Evolutionary conservation across 345 rosid genomes (phyloP).

Genomic region (Iberis pinnata): DNA sequence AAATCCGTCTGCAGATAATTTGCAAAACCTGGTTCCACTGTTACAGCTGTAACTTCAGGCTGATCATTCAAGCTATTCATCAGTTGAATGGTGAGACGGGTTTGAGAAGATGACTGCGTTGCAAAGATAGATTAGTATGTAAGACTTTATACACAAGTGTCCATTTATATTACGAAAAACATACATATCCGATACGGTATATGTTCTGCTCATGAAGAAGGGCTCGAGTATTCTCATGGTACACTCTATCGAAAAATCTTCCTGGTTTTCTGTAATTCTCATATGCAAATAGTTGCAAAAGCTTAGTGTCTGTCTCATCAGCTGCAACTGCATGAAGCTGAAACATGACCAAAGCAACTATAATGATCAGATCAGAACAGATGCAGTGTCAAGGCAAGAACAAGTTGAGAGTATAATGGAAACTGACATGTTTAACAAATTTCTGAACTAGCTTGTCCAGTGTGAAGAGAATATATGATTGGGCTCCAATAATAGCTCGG

Average conservation of each 20-base stretch:
- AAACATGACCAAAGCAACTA: constrained; percentile 19
- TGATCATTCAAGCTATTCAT: constrained; percentile 79
- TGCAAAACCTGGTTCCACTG: constrained; percentile 73
- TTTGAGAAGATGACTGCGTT: constrained; percentile 60
- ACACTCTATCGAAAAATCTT: constrained; percentile 63
- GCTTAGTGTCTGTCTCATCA: constrained; percentile 87
- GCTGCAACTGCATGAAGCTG: constrained; percentile 83
- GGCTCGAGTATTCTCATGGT: constrained; percentile 76
- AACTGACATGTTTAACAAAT: constrained; percentile 78
- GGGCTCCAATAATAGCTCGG: constrained; percentile 90
- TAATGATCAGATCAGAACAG: constrained; percentile 2
- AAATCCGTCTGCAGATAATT: constrained; percentile 66
- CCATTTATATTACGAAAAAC: constrained; percentile 24
- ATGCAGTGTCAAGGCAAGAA: constrained; percentile 1
- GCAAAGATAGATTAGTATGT: not conserved
- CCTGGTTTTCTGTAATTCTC: constrained; percentile 71
- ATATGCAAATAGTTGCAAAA: constrained; percentile 71
- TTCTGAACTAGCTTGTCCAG: constrained; percentile 88
- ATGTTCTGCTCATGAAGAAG: constrained; percentile 83
- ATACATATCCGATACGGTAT: constrained; percentile 84
- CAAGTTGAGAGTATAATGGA: not conserved
- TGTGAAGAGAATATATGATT: constrained; percentile 87
- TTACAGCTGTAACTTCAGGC: constrained; percentile 72
- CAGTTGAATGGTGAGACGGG: constrained; percentile 68
- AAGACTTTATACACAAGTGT: not conserved